phyloP scores from a whole-genome alignment of 202 grass and related monocot genomes.

The Digitaria exilis region DNA sequence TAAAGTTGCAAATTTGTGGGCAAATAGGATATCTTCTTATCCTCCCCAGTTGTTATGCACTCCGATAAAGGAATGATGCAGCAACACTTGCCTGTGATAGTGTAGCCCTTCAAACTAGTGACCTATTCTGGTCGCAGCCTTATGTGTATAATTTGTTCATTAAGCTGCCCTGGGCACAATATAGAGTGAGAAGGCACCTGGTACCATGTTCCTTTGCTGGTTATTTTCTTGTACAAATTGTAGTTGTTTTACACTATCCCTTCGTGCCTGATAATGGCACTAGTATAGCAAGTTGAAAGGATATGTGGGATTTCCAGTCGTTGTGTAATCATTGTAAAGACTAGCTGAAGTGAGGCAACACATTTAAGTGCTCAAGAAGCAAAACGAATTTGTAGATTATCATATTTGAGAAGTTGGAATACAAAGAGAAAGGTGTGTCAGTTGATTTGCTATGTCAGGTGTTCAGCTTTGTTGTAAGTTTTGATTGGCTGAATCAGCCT shows the following conservation, averaged over 20 bases:
- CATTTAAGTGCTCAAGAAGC: constrained; percentile 9
- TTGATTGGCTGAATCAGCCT: background rate
- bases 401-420: background rate
- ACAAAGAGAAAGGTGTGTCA: background rate
- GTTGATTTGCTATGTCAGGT: background rate
- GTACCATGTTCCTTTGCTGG: background rate
- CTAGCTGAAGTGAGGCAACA: background rate
- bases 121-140: background rate
- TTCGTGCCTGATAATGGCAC: constrained; percentile 11
- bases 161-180: background rate
- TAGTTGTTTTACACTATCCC: constrained; percentile 25
- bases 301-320: background rate
- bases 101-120: constrained; percentile 23
- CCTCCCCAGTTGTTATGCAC: constrained; percentile 37
- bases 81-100: background rate
- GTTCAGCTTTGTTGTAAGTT: background rate
- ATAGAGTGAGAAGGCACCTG: background rate
- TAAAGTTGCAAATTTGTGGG: constrained; percentile 65
- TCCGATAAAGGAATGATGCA: background rate
- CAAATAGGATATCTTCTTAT: constrained; percentile 49
- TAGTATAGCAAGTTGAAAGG: constrained; percentile 14
- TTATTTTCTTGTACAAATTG: constrained; percentile 43
- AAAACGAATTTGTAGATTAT: background rate
- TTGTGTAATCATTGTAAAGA: background rate
- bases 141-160: background rate